Percentiles rank a stretch among this genome's conserved stretches.
Evolutionary conservation across 2,329 filamentous ascomycete species (phyloP).

Genomic region (Magnaporthiopsis rhizophila): DNA sequence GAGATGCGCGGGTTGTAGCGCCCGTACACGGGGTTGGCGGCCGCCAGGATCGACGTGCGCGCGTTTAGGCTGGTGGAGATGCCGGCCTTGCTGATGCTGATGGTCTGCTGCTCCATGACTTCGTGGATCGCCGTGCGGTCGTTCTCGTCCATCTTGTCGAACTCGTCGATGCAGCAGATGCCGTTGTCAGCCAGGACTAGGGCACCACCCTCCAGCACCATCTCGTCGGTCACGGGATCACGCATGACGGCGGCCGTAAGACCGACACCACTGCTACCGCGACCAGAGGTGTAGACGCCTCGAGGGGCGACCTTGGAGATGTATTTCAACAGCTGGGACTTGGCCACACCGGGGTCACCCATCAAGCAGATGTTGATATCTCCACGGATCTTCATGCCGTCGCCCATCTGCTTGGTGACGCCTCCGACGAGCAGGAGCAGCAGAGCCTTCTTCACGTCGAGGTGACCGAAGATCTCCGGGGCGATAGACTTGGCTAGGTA

Average conservation of each 20-base stretch:
- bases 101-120: slow-evolving; percentile 84
- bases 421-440: slow-evolving; percentile 93
- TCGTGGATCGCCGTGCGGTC: slow-evolving; percentile 79
- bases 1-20: slow-evolving; percentile 97
- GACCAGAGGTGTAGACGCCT: slow-evolving; percentile 76
- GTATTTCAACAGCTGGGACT: slow-evolving; percentile 96
- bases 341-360: slow-evolving; percentile 99
- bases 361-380: slow-evolving; percentile 98
- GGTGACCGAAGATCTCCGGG: slow-evolving; percentile 91
- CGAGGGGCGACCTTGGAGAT: slow-evolving; percentile 96
- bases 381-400: slow-evolving; percentile 97
- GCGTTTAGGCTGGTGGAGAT: slow-evolving; percentile 80
- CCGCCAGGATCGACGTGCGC: slow-evolving; percentile 88
- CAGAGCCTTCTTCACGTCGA: slow-evolving; percentile 96
- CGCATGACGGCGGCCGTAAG: slow-evolving; percentile 78
- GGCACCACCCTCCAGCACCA: slow-evolving; percentile 75
- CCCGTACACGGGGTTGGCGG: slow-evolving; percentile 94
- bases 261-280: slow-evolving; percentile 75
- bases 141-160: slow-evolving; percentile 84
- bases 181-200: slow-evolving; percentile 75
- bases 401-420: slow-evolving; percentile 92
- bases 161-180: slow-evolving; percentile 81
- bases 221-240: slow-evolving; percentile 75
- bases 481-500: slow-evolving; percentile 93
- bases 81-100: slow-evolving; percentile 71